phyloP scores from a whole-genome alignment of 2,329 filamentous ascomycete species.

The Macrophomina phaseolina region DNA sequence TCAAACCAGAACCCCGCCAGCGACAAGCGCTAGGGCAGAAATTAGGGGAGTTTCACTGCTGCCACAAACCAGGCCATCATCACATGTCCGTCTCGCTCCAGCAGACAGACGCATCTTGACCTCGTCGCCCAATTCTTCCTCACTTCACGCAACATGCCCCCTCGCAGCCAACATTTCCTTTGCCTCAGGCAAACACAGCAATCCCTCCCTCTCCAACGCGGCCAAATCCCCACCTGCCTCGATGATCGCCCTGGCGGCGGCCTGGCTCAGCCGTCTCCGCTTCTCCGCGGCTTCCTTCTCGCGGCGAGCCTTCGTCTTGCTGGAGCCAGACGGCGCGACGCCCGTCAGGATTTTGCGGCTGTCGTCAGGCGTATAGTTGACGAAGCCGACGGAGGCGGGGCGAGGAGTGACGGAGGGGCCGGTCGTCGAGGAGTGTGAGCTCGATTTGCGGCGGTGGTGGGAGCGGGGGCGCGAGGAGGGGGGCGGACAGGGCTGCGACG shows the following conservation, averaged over 20 bases:
- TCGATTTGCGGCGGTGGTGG: slow-evolving; percentile 24
- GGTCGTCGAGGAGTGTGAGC: slow-evolving; percentile 22
- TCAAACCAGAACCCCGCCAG: background rate
- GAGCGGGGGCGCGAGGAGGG: slow-evolving; percentile 14
- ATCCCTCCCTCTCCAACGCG: slow-evolving; percentile 49
- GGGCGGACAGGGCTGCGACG: slow-evolving; percentile 9
- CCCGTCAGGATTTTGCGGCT: slow-evolving; percentile 80
- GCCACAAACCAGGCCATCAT: background rate
- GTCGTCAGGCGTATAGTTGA: slow-evolving; percentile 88
- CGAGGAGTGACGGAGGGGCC: slow-evolving; percentile 35
- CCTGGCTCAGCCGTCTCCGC: slow-evolving; percentile 70
- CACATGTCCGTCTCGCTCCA: too few relatives aligned
- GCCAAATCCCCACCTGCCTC: slow-evolving; percentile 71
- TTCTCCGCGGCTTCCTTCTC: slow-evolving; percentile 87
- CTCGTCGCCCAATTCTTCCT: background rate
- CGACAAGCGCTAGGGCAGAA: background rate
- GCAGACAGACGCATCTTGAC: background rate
- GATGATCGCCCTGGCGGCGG: slow-evolving; percentile 70
- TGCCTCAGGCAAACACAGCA: slow-evolving; percentile 35
- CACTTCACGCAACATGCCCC: background rate
- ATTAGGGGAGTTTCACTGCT: background rate
- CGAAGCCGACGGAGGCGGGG: slow-evolving; percentile 68
- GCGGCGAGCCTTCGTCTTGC: slow-evolving; percentile 90
- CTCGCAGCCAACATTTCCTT: slow-evolving; percentile 20
- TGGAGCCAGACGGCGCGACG: slow-evolving; percentile 88